Evolutionary conservation across 2,329 filamentous ascomycete genomes (phyloP).

Genomic region (Alternaria conjuncta): DNA sequence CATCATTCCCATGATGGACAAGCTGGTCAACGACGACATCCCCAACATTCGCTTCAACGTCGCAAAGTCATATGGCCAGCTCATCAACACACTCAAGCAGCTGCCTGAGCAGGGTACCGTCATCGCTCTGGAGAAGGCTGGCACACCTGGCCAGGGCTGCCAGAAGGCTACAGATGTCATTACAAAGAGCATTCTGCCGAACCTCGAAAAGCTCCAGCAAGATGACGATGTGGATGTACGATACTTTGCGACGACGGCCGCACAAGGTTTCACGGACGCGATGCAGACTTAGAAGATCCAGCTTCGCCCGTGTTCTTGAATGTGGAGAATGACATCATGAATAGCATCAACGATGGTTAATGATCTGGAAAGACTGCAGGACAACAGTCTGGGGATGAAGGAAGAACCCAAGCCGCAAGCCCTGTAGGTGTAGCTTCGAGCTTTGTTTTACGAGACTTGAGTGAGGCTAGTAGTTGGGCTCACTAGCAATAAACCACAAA

Average conservation of each 20-base stretch:
- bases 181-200: conserved; percentile 83
- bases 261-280: conserved; percentile 57
- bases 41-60: conserved; percentile 99
- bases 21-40: conserved; percentile 91
- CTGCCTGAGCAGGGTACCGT: conserved; percentile 89
- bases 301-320: conserved; percentile 10
- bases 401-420: conserved; percentile 22
- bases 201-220: conserved; percentile 92
- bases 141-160: conserved; percentile 64
- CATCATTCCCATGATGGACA: conserved; percentile 94
- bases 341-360: conserved; percentile 40
- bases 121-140: conserved; percentile 81
- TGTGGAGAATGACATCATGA: conserved; percentile 11
- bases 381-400: conserved; percentile 24
- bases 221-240: conserved; percentile 98
- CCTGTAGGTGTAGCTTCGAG: conserved; percentile 9
- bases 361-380: conserved; percentile 25
- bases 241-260: conserved; percentile 94
- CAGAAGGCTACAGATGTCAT: conserved; percentile 79
- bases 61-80: conserved; percentile 91
- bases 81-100: conserved; percentile 90
- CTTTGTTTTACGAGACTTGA: conserved; percentile 9
- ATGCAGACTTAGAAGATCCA: conserved; percentile 47
- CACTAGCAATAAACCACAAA: conserved; percentile 32
- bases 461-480: conserved; percentile 28